Percentiles rank a stretch among this genome's conserved stretches.
Evolutionary conservation across 345 rosid genomes (phyloP).

Genomic region (Mangifera indica): DNA sequence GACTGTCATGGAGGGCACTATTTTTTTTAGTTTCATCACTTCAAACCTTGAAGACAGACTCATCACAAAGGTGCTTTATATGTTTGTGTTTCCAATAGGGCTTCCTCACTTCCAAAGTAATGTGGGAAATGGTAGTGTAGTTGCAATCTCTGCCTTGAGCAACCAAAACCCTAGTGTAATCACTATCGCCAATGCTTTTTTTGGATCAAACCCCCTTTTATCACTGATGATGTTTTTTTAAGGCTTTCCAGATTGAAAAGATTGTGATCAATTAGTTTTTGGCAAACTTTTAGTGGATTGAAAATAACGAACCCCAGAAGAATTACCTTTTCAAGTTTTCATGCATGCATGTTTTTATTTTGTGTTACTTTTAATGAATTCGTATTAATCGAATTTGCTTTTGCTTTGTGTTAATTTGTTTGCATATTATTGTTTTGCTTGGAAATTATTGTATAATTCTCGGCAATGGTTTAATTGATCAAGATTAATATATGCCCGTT

Average conservation of each 20-base stretch:
- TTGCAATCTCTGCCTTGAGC: constrained; percentile 17
- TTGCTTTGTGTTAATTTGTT: too few species aligned
- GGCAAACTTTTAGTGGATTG: not conserved
- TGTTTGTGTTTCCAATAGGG: constrained; percentile 27
- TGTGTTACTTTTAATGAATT: too few species aligned
- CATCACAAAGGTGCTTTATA: constrained; percentile 30
- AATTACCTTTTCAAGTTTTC: too few species aligned
- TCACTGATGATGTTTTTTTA: constrained; percentile 26
- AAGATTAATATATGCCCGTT: too few species aligned
- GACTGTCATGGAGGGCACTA: constrained; percentile 24
- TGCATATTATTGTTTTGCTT: too few species aligned
- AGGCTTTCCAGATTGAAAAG: constrained; percentile 31
- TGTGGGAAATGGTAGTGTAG: constrained; percentile 11
- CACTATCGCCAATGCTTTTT: constrained; percentile 22
- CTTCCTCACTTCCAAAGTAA: constrained; percentile 29
- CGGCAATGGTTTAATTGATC: too few species aligned
- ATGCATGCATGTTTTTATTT: too few species aligned
- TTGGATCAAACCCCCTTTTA: constrained; percentile 26
- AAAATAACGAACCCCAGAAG: too few species aligned
- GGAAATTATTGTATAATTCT: too few species aligned
- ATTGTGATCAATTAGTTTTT: not conserved
- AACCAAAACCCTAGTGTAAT: constrained; percentile 29
- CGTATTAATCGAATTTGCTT: too few species aligned
- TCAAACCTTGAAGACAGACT: constrained; percentile 31
- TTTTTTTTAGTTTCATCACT: constrained; percentile 25